Percentiles rank a stretch among this genome's conserved stretches.
Evolutionary conservation across 1,139 yeast genomes (phyloP).

Genomic region (Suhomyces guaymorum): DNA sequence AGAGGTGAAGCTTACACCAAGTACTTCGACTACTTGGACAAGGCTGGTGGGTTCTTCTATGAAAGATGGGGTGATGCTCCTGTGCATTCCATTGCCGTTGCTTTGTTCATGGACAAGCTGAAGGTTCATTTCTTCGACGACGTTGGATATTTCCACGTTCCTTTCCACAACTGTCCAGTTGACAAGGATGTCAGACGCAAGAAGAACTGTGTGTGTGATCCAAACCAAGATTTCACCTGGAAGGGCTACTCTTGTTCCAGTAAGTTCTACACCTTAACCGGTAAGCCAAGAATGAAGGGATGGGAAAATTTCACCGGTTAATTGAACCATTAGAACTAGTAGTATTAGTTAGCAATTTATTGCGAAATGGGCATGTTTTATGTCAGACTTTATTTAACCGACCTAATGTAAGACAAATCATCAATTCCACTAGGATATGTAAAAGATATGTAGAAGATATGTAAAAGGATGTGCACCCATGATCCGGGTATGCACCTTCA

Average conservation of each 20-base stretch:
- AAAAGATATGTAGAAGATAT: too few species aligned
- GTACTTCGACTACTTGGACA: constrained; percentile 71
- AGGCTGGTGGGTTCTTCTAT: constrained; percentile 84
- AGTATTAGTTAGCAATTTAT: background rate
- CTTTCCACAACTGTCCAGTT: constrained; percentile 76
- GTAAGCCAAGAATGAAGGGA: constrained; percentile 67
- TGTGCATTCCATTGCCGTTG: constrained; percentile 84
- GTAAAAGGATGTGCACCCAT: background rate
- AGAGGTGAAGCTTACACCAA: constrained; percentile 66
- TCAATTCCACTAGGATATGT: too few species aligned
- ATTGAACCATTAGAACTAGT: too few species aligned
- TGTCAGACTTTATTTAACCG: too few species aligned
- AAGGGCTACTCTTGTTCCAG: constrained; percentile 82
- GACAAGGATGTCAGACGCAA: constrained; percentile 52
- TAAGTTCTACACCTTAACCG: constrained; percentile 64
- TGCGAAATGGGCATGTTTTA: background rate
- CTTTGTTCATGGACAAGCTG: constrained; percentile 65
- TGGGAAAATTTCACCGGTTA: constrained; percentile 61
- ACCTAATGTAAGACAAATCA: too few species aligned
- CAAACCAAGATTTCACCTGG: constrained; percentile 80
- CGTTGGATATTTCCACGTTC: constrained; percentile 79
- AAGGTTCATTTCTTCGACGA: constrained; percentile 79
- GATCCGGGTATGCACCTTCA: background rate
- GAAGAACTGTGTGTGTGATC: constrained; percentile 72
- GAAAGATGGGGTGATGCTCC: constrained; percentile 97